These are phyloP conservation scores for Amborella trichopoda DNA, from an alignment of 164 flowering plant genomes.

Conservation along the genomic window DNA sequence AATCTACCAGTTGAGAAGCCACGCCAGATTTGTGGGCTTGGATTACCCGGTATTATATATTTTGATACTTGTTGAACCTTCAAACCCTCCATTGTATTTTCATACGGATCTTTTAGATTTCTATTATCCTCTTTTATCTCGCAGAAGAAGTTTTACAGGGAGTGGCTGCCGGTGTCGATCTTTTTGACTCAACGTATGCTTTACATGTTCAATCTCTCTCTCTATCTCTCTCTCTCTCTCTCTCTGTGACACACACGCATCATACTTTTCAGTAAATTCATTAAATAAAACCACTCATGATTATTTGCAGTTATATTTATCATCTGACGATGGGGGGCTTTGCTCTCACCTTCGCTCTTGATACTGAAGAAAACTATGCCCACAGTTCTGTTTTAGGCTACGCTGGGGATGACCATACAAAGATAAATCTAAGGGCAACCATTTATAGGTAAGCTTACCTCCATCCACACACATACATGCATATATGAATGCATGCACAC, in stretches of 20 bases:
- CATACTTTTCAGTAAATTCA: too few species aligned
- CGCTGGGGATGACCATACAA: slow-evolving; percentile 38
- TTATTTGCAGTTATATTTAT: slow-evolving; percentile 49
- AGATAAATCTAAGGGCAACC: slow-evolving; percentile 71
- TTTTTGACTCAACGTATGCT: slow-evolving; percentile 73
- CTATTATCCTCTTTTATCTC: slow-evolving; percentile 8
- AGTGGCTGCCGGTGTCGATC: slow-evolving; percentile 80
- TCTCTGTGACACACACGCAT: too few species aligned
- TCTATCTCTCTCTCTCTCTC: too few species aligned
- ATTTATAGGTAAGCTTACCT: slow-evolving; percentile 52
- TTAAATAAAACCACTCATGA: not conserved
- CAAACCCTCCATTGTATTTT: not conserved
- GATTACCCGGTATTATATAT: slow-evolving; percentile 55
- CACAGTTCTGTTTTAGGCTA: slow-evolving; percentile 18
- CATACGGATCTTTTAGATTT: not conserved
- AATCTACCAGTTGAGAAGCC: slow-evolving; percentile 50
- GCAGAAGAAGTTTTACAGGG: slow-evolving; percentile 86
- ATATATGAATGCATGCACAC: too few species aligned
- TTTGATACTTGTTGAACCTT: not conserved
- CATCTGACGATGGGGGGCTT: slow-evolving; percentile 80
- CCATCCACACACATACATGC: too few species aligned
- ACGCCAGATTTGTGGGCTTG: slow-evolving; percentile 66
- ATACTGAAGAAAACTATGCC: slow-evolving; percentile 8
- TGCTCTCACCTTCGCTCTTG: slow-evolving; percentile 62
- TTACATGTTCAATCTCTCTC: too few species aligned